Percentiles rank a stretch among this genome's conserved stretches.
phyloP scores from a whole-genome alignment of 331 rosid genomes.

The Malus hybrid region DNA sequence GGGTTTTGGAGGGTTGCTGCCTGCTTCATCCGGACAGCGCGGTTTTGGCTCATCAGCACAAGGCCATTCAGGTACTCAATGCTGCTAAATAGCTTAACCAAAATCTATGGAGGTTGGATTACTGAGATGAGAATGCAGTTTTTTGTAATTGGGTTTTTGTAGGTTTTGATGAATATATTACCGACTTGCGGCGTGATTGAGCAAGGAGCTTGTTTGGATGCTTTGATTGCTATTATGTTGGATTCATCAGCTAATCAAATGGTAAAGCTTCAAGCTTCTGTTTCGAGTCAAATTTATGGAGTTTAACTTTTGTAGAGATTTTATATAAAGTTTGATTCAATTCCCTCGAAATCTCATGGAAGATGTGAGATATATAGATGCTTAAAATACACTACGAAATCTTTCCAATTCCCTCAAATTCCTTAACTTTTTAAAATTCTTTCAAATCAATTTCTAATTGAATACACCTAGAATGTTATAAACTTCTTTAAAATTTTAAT shows the following conservation, averaged over 20 bases:
- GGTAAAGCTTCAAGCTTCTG: constrained; percentile 31
- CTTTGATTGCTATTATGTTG: constrained; percentile 79
- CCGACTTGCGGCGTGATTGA: constrained; percentile 75
- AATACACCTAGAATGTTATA: no score
- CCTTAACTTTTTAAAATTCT: no score
- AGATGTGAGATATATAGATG: no score
- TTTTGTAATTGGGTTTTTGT: constrained; percentile 6
- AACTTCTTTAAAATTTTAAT: no score
- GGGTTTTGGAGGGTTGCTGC: constrained; percentile 28
- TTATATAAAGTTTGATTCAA: no score
- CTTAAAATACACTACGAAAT: no score
- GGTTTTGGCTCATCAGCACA: constrained; percentile 26
- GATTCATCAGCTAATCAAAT: constrained; percentile 82
- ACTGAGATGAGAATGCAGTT: neutral
- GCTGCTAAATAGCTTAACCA: constrained; percentile 54
- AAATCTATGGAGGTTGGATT: neutral
- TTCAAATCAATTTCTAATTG: no score
- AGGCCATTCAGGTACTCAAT: no score
- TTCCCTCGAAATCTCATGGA: no score
- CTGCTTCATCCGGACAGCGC: constrained; percentile 19
- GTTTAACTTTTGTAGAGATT: no score
- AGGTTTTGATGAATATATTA: constrained; percentile 80
- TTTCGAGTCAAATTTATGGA: no score
- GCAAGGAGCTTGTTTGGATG: constrained; percentile 86
- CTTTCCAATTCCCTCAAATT: no score